These are phyloP conservation scores for Barnettozyma populi DNA, from an alignment of 805 yeast species.

Conservation along the genomic window DNA sequence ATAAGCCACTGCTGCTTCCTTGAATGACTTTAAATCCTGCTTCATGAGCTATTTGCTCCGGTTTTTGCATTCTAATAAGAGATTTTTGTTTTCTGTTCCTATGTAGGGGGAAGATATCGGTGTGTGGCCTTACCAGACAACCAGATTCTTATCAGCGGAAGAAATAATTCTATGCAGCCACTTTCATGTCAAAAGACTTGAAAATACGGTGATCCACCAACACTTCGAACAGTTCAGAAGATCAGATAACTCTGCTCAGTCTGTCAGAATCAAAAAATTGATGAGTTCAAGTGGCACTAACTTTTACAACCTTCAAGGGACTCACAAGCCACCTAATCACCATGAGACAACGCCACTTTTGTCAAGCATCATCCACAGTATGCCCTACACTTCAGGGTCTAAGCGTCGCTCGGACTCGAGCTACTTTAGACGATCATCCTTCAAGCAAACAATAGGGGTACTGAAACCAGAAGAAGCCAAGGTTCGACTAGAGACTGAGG, in stretches of 20 bases:
- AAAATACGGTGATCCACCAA: not conserved
- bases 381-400: slow-evolving; percentile 2
- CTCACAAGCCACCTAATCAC: slow-evolving; percentile 25
- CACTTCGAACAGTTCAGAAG: not conserved
- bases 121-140: not conserved
- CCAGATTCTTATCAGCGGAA: not conserved
- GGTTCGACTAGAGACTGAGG: slow-evolving; percentile 27
- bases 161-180: not conserved
- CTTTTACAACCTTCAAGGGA: slow-evolving; percentile 31
- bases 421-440: slow-evolving; percentile 26
- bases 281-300: slow-evolving; percentile 13
- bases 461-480: not conserved
- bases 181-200: not conserved
- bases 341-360: slow-evolving; percentile 25
- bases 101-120: too few species aligned
- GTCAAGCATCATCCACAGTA: slow-evolving; percentile 2
- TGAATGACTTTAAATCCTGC: not conserved
- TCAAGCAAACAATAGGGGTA: not conserved
- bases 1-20: too few species aligned
- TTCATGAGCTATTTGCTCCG: not conserved
- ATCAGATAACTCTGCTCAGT: not conserved
- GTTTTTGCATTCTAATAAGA: not conserved
- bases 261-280: not conserved
- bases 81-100: not conserved
- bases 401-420: slow-evolving; percentile 7